phyloP scores from a whole-genome alignment of 345 rosid genomes.

The Diplotaxis tenuifolia region DNA sequence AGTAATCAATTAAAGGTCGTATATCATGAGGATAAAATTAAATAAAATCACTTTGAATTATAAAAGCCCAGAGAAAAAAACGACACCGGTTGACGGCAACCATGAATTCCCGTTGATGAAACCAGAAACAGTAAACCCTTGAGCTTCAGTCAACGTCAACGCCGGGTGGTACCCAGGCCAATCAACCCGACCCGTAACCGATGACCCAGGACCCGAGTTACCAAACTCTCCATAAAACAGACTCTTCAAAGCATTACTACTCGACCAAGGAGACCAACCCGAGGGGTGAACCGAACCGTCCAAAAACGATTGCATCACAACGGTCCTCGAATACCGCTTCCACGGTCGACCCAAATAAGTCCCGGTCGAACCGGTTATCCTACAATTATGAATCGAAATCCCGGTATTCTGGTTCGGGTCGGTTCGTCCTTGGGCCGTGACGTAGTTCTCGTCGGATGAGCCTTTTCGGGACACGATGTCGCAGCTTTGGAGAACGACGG shows the following conservation, averaged over 20 bases:
- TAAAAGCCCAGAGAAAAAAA: conserved; percentile 28
- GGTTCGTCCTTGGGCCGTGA: conserved; percentile 62
- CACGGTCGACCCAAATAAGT: conserved; percentile 73
- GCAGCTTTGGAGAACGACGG: conserved; percentile 61
- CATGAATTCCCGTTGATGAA: conserved; percentile 30
- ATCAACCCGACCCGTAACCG: conserved; percentile 42
- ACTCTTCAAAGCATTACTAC: conserved; percentile 31
- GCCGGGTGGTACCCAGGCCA: conserved; percentile 48
- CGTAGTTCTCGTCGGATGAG: conserved; percentile 35
- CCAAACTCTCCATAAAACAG: too few relatives aligned
- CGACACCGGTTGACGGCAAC: conserved; percentile 39
- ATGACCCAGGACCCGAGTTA: conserved; percentile 52
- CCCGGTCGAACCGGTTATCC: conserved; percentile 47
- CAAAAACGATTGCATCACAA: too few relatives aligned
- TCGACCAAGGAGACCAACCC: too few relatives aligned
- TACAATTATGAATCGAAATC: conserved; percentile 52
- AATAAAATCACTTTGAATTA: background rate
- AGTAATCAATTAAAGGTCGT: background rate
- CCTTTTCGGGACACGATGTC: conserved; percentile 46
- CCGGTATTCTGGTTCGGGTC: conserved; percentile 67
- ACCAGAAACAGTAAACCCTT: conserved; percentile 35
- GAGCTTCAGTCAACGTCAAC: conserved; percentile 34
- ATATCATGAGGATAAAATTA: background rate
- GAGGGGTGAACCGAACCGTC: too few relatives aligned
- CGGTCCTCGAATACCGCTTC: conserved; percentile 57